phyloP scores from a whole-genome alignment of 495 filamentous ascomycete genomes.

The Pseudoneurospora amorphoporcata region DNA sequence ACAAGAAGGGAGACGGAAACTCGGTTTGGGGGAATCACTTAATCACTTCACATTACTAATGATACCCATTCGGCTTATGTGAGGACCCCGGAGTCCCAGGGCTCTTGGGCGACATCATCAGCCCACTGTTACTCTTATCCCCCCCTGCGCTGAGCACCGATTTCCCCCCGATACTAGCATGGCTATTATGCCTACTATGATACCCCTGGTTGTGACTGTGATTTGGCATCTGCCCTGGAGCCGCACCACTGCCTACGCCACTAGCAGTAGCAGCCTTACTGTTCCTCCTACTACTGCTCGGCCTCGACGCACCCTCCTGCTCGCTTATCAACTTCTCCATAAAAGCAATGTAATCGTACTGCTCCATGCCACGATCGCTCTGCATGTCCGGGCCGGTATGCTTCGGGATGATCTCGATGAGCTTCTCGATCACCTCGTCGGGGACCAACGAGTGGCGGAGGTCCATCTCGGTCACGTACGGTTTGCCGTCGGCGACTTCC shows the following conservation, averaged over 20 bases:
- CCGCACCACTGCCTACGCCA: background rate
- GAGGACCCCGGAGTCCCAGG: background rate
- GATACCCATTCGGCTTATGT: slow-evolving; percentile 4
- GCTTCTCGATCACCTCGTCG: slow-evolving; percentile 87
- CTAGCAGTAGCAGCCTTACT: background rate
- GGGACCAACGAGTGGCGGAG: slow-evolving; percentile 88
- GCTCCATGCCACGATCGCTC: slow-evolving; percentile 62
- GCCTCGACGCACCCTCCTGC: slow-evolving; percentile 3
- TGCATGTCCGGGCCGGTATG: slow-evolving; percentile 71
- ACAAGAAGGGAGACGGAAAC: background rate
- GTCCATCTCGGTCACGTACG: slow-evolving; percentile 96
- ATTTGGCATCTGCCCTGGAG: background rate
- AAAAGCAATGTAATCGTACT: slow-evolving; percentile 87
- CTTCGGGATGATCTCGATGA: slow-evolving; percentile 73
- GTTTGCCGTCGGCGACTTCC: slow-evolving; percentile 96
- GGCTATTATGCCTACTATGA: background rate
- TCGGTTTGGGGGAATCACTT: background rate
- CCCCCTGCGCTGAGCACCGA: slow-evolving; percentile 1
- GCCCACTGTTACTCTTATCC: slow-evolving; percentile 22
- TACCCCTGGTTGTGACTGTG: background rate
- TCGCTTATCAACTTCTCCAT: slow-evolving; percentile 66
- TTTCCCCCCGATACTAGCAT: background rate
- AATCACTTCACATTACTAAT: slow-evolving; percentile 2
- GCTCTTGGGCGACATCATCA: slow-evolving; percentile 22
- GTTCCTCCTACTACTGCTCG: slow-evolving; percentile 3